These are phyloP conservation scores for Saccharomyces kudriavzevii DNA, from an alignment of 805 yeast genomes.

Conservation along the genomic window DNA sequence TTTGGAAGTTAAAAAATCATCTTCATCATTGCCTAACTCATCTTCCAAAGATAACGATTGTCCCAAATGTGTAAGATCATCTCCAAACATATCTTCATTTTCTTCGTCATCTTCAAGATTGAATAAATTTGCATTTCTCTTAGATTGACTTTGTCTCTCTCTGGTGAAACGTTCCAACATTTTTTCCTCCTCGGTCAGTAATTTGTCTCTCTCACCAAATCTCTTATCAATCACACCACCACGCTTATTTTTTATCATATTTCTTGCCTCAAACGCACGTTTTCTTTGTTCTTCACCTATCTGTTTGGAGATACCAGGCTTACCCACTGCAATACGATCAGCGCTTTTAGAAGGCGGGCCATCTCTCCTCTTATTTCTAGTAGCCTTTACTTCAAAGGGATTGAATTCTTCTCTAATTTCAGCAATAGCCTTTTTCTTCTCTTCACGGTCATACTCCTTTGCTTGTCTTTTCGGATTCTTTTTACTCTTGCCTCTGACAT, in stretches of 20 bases:
- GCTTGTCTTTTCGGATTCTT: conserved; percentile 44
- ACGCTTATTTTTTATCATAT: conserved; percentile 54
- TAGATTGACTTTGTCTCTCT: conserved; percentile 60
- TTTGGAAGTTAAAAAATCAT: conserved; percentile 19
- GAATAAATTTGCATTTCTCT: conserved; percentile 52
- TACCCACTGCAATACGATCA: conserved; percentile 46
- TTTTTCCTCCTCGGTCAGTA: conserved; percentile 78
- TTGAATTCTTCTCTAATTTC: conserved; percentile 77
- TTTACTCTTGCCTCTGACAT: conserved; percentile 45
- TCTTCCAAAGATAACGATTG: conserved; percentile 54
- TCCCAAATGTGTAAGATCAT: conserved; percentile 70
- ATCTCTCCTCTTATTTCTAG: conserved; percentile 49
- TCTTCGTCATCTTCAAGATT: conserved; percentile 67
- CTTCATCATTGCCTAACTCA: conserved; percentile 39
- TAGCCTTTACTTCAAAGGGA: conserved; percentile 76
- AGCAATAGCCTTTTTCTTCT: conserved; percentile 45
- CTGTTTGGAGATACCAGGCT: conserved; percentile 63
- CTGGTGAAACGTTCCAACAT: conserved; percentile 92
- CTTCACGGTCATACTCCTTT: conserved; percentile 62
- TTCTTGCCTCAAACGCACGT: conserved; percentile 56
- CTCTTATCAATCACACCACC: conserved; percentile 81
- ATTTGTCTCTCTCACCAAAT: conserved; percentile 77
- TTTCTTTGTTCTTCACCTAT: conserved; percentile 57
- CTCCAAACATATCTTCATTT: conserved; percentile 36
- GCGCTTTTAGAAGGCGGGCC: conserved; percentile 33